Evolutionary conservation across 2,329 filamentous ascomycete genomes (phyloP).

Genomic region (Podosphaera xanthii): DNA sequence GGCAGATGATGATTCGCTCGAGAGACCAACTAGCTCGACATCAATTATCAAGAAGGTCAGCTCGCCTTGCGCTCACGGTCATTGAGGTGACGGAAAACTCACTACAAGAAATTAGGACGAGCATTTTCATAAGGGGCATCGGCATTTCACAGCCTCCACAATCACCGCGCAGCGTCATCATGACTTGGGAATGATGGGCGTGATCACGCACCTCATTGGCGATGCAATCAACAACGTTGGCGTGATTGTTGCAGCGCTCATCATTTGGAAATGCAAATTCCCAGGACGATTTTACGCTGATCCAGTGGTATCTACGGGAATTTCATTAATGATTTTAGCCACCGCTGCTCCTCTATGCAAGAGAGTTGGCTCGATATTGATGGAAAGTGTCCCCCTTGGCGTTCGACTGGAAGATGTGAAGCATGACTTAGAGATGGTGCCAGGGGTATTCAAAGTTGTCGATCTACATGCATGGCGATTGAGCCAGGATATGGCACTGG

Average conservation of each 20-base stretch:
- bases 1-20: too few species aligned
- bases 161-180: slow-evolving; percentile 17
- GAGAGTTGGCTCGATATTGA: slow-evolving; percentile 38
- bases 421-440: slow-evolving; percentile 45
- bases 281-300: slow-evolving; percentile 46
- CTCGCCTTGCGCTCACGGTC: not conserved
- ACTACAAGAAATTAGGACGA: not conserved
- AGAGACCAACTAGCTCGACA: too few species aligned
- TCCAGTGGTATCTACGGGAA: slow-evolving; percentile 43
- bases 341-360: slow-evolving; percentile 36
- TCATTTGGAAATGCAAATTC: slow-evolving; percentile 42
- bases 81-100: not conserved
- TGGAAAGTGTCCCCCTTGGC: slow-evolving; percentile 40
- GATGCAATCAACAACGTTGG: slow-evolving; percentile 58
- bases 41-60: not conserved
- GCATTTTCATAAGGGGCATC: not conserved
- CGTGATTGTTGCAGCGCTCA: slow-evolving; percentile 43
- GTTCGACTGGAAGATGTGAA: slow-evolving; percentile 39
- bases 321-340: slow-evolving; percentile 47
- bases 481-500: slow-evolving; percentile 45
- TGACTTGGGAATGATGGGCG: slow-evolving; percentile 50
- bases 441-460: slow-evolving; percentile 42
- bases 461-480: slow-evolving; percentile 56
- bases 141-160: not conserved
- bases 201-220: slow-evolving; percentile 46